phyloP scores from a whole-genome alignment of 1,284 basidiomycete species.

The Irpex sp. region DNA sequence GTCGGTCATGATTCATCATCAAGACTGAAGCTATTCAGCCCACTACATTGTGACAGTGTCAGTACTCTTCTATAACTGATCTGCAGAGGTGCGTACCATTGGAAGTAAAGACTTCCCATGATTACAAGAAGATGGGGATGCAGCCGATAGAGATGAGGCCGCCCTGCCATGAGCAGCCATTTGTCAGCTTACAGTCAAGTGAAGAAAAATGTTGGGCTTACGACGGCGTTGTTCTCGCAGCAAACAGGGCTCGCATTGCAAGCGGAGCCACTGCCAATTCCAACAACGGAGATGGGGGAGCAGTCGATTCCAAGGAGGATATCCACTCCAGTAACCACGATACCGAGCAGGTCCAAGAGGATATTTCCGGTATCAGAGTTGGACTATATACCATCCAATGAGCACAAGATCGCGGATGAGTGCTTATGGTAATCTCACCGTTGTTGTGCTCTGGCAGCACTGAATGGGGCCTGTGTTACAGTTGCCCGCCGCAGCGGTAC shows the following conservation, averaged over 20 bases:
- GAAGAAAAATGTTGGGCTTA: slow-evolving; percentile 10
- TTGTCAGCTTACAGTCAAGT: neutral
- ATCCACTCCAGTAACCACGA: neutral
- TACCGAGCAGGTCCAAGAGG: slow-evolving; percentile 2
- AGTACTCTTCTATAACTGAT: no score
- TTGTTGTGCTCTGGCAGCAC: slow-evolving; percentile 9
- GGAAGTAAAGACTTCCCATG: no score
- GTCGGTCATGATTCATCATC: no score
- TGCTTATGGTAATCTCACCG: neutral
- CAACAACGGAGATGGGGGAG: slow-evolving; percentile 17
- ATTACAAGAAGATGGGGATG: slow-evolving; percentile 16
- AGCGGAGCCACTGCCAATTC: neutral
- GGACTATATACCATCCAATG: neutral
- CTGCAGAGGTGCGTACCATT: neutral
- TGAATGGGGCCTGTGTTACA: slow-evolving; percentile 9
- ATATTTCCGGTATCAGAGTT: neutral
- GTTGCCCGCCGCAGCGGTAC: neutral
- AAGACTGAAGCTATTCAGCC: no score
- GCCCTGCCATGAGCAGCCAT: slow-evolving; percentile 11
- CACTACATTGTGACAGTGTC: no score
- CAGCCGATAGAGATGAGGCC: slow-evolving; percentile 21
- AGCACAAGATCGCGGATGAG: neutral
- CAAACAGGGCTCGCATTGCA: slow-evolving; percentile 15
- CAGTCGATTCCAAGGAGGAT: neutral
- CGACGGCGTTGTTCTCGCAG: slow-evolving; percentile 22